Percentiles rank a stretch among this genome's conserved stretches.
These are phyloP conservation scores for Didymella keratinophila DNA, from an alignment of 2,329 filamentous ascomycete species.

Conservation along the genomic window DNA sequence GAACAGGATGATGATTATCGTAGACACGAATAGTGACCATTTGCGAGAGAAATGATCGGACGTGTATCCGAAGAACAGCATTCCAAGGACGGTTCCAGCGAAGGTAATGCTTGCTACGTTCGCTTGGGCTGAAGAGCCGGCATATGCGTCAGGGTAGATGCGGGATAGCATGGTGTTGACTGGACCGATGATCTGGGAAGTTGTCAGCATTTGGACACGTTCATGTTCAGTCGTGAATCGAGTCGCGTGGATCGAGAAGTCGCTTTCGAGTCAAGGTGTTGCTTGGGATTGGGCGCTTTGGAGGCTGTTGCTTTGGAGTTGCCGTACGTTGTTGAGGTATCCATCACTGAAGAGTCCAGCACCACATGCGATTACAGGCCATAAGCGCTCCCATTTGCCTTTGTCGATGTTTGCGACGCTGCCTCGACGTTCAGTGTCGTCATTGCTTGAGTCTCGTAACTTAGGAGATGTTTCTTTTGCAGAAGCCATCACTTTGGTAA, in stretches of 20 bases:
- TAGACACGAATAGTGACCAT: slow-evolving; percentile 81
- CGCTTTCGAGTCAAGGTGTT: slow-evolving; percentile 6
- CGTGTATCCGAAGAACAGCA: slow-evolving; percentile 80
- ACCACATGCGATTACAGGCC: slow-evolving; percentile 86
- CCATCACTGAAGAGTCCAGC: slow-evolving; percentile 91
- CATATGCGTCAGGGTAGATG: slow-evolving; percentile 76
- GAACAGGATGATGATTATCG: slow-evolving; percentile 83
- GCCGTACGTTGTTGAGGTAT: slow-evolving; percentile 81
- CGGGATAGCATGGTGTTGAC: slow-evolving; percentile 77
- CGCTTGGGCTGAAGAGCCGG: slow-evolving; percentile 70
- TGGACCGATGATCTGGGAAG: slow-evolving; percentile 77
- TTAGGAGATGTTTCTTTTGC: slow-evolving; percentile 17
- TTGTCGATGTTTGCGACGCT: slow-evolving; percentile 40
- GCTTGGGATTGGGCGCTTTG: slow-evolving; percentile 12
- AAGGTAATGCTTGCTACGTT: slow-evolving; percentile 87
- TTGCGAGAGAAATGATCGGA: slow-evolving; percentile 86
- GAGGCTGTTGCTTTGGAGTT: slow-evolving; percentile 15
- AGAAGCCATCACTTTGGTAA: slow-evolving; percentile 10
- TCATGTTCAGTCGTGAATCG: neutral
- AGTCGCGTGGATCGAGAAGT: slow-evolving; percentile 2
- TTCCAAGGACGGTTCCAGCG: slow-evolving; percentile 80
- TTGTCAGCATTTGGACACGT: slow-evolving; percentile 23
- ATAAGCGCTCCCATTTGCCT: slow-evolving; percentile 57
- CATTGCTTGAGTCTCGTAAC: slow-evolving; percentile 13
- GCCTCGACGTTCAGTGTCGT: slow-evolving; percentile 7